Conservation (phyloP, 108 stramenopile genomes). For the Nannochloropsis oceanica region DNA sequence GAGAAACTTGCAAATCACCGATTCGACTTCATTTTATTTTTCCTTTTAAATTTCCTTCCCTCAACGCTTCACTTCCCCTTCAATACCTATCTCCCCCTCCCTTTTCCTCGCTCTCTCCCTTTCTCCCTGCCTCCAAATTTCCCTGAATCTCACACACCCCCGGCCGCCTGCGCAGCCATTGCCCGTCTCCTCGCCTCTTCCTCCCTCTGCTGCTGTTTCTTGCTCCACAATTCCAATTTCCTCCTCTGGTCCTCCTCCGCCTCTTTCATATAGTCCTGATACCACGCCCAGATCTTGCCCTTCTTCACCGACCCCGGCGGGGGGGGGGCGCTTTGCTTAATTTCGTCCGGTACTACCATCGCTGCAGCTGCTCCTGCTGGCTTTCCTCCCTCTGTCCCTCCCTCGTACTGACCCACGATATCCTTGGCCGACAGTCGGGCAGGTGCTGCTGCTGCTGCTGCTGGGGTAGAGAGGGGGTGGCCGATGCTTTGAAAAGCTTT, state of each 20-base stretch:
- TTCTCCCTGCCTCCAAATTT: too few species aligned
- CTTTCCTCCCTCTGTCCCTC: neutral
- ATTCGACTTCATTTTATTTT: too few species aligned
- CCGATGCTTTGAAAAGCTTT: neutral
- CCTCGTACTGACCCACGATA: neutral
- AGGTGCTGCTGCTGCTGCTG: neutral
- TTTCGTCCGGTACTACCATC: neutral
- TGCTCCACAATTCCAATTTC: constrained; percentile 18
- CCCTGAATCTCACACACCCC: too few species aligned
- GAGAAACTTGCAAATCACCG: too few species aligned
- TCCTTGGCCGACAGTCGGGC: constrained; percentile 12
- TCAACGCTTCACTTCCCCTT: too few species aligned
- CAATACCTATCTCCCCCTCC: too few species aligned
- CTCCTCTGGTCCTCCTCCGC: constrained; percentile 13
- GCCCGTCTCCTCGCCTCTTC: neutral
- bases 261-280: constrained; percentile 6
- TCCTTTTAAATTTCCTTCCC: too few species aligned
- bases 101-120: too few species aligned
- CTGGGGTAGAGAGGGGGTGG: neutral
- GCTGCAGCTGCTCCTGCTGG: neutral
- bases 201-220: constrained; percentile 8
- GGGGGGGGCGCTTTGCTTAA: neutral
- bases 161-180: neutral
- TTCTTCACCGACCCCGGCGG: constrained; percentile 6
- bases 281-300: constrained; percentile 12